Base-by-base conservation (phyloP, 768 basidiomycete genomes). In the Crucibulum laeve region DNA sequence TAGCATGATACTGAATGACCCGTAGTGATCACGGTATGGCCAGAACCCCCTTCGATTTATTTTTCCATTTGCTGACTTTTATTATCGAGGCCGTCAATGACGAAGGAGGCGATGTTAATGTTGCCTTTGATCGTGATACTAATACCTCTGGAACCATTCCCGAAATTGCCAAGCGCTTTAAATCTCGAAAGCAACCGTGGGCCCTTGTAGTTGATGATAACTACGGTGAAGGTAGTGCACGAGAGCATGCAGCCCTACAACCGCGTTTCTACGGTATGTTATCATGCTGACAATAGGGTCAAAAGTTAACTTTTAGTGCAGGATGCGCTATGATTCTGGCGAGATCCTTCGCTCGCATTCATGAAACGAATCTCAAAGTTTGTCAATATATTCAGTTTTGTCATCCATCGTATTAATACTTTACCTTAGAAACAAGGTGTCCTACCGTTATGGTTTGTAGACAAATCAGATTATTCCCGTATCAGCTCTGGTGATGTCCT, bases 241-340 rank as follows among this genome's bases (percentile, higher is more conserved):
- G 96, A 43, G 96, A 99, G 64, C 96, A 99, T 62, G 96, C 96
- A 25, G 93, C 96, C 17, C 73, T 99, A 25, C 95, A 98, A 59
- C 96, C 96, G 19, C 80, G 96, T 15, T 96, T 93, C 69, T 93
- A 91, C 52, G 91, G 88, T 84, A 54, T 34, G 65, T 52, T 17
- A n/a, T 42, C 11, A 8, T 26, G 25, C 48, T 15, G 38, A 4
- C 18, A 7, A 36, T 22, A 21, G 19, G 33, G n/a, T 21, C 18
- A 14, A 21, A 10, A 23, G 5, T 43, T 19, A 25, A 38, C 15
- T 41, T 18, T 18, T 17, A 19, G 8, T 49, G 32, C 36, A 86
- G 91, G 95, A 14, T 92, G 91, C 55, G 79, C 76, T 4, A 69
- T 92, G 71, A 93, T 97, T 53, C 61, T 96, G 44, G 92, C 92